These are phyloP conservation scores for Polygonum maritimum DNA, from an alignment of 148 eudicot genomes.

Conservation along the genomic window DNA sequence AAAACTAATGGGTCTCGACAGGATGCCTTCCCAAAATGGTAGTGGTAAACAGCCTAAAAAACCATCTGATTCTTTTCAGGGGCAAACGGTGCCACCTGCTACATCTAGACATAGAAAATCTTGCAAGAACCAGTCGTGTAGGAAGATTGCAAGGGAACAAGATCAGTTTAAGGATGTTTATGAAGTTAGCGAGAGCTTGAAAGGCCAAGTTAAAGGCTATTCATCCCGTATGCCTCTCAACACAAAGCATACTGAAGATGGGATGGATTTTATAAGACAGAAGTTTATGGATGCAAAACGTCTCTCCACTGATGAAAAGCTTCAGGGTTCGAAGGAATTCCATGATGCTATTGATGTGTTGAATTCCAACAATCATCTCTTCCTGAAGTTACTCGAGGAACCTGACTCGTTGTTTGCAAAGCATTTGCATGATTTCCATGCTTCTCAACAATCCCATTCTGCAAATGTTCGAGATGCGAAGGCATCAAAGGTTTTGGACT, in stretches of 20 bases:
- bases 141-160: constrained; percentile 29
- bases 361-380: constrained; percentile 52
- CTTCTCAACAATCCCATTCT: constrained; percentile 25
- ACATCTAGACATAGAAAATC: constrained; percentile 19
- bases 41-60: constrained; percentile 36
- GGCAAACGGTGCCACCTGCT: constrained; percentile 16
- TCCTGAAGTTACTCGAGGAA: constrained; percentile 51
- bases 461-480: constrained; percentile 29
- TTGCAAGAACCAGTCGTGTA: constrained; percentile 20
- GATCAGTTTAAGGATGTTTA: constrained; percentile 70
- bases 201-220: constrained; percentile 23
- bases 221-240: constrained; percentile 23
- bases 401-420: constrained; percentile 59
- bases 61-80: constrained; percentile 24
- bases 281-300: constrained; percentile 52
- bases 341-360: constrained; percentile 42
- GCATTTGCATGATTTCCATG: constrained; percentile 46
- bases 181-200: constrained; percentile 51
- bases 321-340: constrained; percentile 43
- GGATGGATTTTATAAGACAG: constrained; percentile 33
- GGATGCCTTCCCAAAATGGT: constrained; percentile 55
- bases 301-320: constrained; percentile 44
- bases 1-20: constrained; percentile 91
- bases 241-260: constrained; percentile 33
- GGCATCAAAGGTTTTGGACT: constrained; percentile 29